Evolutionary conservation across 495 filamentous ascomycete genomes (phyloP), one percentile per base, ranked within the genome.

Genomic region (Penicillium psychrofluorescens): DNA sequence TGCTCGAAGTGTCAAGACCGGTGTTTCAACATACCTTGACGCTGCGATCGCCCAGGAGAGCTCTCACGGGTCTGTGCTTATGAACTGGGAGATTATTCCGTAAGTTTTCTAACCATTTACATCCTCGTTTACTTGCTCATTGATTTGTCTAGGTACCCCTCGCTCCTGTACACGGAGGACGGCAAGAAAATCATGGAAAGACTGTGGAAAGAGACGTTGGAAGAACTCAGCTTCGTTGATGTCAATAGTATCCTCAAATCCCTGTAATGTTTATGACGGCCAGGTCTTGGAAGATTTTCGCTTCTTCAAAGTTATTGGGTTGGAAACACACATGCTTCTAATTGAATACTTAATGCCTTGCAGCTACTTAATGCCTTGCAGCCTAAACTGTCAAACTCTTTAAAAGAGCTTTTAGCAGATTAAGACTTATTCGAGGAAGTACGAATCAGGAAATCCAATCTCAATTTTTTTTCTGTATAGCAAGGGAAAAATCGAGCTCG

Each of bases 11-110:
- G 42, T 58, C 29, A 31, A 40, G 63, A 1, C 53, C 74, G 10
- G 72, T 71, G 43, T 79, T 78, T 55, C 61, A 40, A 59, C 57
- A 8, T 69, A 60, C 42, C 22, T 71, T n/a, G 70, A 75, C 43
- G 67, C 66, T 6, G 48, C 57, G 0, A 51, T 70, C 1, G 46
- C 51, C 27, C 59, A 72, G 45, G 67, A 67, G 50, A 67, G 73
- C 43, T 63, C 68, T 1, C 70, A 73, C 41, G 62, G 65, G 6
- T 66, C 58, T 45, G 65, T 65, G 37, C 31, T 70, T 1, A 68
- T 64, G 63, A 64, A 62, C 35, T 70, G 63, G 56, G 45, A 67
- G 43, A 56, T 72, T 40, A 39, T 50, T 9, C 65, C 67, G 64
- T 70, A 56, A 61, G 71, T 56, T 31, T 11, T 15, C 12, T 8